phyloP scores from a whole-genome alignment of 1,284 basidiomycete genomes.

The Phlebopus sp. region DNA sequence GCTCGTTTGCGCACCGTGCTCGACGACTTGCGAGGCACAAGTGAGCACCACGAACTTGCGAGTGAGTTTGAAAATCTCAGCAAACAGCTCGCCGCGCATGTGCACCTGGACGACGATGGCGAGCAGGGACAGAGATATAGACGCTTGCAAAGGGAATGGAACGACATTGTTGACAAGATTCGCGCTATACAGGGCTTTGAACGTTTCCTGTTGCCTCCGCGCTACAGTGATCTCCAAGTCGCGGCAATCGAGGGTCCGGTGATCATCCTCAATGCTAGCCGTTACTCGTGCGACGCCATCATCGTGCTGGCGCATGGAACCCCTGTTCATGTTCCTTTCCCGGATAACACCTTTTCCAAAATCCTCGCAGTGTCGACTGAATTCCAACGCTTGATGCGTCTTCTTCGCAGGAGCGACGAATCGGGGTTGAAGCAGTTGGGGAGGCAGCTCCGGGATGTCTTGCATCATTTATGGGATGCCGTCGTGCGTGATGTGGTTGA shows the following conservation, averaged over 20 bases:
- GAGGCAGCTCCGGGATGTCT: conserved; percentile 9
- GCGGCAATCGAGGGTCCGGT: conserved; percentile 34
- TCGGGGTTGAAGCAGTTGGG: background rate
- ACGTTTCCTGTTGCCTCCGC: conserved; percentile 23
- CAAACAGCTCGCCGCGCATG: conserved; percentile 18
- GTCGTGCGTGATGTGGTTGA: conserved; percentile 27
- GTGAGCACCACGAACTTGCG: conserved; percentile 15
- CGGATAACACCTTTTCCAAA: conserved; percentile 3
- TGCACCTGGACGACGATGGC: conserved; percentile 4
- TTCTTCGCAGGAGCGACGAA: background rate
- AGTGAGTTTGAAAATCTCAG: conserved; percentile 20
- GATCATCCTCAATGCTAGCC: conserved; percentile 30
- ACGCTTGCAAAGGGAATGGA: conserved; percentile 18
- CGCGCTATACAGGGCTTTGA: conserved; percentile 21
- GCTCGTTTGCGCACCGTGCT: conserved; percentile 15
- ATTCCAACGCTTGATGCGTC: conserved; percentile 2
- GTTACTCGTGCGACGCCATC: conserved; percentile 27
- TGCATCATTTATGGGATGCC: conserved; percentile 28
- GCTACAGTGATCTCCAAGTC: conserved; percentile 23
- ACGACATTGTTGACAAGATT: conserved; percentile 21
- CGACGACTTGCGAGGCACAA: conserved; percentile 12
- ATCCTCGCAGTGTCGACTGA: conserved; percentile 11
- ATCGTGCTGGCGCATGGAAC: conserved; percentile 17
- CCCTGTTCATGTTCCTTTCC: conserved; percentile 17
- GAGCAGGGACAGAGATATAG: conserved; percentile 13